Conservation (phyloP, 2,329 filamentous ascomycete species). For the Dendrostoma leiphaemia region DNA sequence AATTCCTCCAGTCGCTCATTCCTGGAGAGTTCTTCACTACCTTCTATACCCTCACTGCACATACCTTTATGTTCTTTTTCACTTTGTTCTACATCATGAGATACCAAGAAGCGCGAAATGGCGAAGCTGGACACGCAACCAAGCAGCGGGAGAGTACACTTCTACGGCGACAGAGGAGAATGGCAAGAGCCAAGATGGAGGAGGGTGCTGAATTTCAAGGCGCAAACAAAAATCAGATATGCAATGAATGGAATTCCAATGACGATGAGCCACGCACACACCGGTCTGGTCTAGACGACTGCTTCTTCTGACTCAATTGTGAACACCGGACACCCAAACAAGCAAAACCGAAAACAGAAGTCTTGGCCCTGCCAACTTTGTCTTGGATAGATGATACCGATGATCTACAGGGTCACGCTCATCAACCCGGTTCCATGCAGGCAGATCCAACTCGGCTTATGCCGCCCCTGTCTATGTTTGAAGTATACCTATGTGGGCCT, state of each 20-base stretch:
- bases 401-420: background rate
- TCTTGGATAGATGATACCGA: background rate
- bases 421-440: background rate
- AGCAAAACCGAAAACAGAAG: background rate
- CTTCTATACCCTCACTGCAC: conserved; percentile 8
- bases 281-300: background rate
- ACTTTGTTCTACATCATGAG: conserved; percentile 6
- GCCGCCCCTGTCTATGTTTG: background rate
- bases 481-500: background rate
- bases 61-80: conserved; percentile 3
- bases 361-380: too few relatives aligned
- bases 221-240: background rate
- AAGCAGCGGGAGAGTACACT: background rate
- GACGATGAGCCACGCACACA: background rate
- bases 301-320: background rate
- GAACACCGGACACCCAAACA: background rate
- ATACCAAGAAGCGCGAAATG: background rate
- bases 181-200: background rate
- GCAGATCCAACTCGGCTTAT: background rate
- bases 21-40: conserved; percentile 1
- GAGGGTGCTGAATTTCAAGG: background rate
- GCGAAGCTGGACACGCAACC: background rate
- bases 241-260: background rate
- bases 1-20: conserved; percentile 15
- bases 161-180: background rate